These are phyloP conservation scores for Psilocybe tampanensis DNA, from an alignment of 768 basidiomycete species.

Conservation along the genomic window DNA sequence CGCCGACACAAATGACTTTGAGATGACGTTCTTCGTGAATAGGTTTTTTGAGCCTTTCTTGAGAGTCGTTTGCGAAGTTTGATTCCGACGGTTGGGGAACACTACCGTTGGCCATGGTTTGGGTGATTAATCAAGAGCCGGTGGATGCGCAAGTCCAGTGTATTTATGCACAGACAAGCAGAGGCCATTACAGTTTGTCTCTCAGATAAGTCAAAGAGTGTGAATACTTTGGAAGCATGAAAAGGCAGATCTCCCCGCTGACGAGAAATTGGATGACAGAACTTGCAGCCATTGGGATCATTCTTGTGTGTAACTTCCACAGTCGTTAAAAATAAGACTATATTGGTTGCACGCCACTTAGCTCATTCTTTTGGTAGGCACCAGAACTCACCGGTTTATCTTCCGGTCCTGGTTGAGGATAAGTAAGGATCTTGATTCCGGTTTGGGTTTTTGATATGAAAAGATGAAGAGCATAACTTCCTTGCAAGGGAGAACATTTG, in stretches of 20 bases:
- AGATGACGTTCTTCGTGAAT: conserved; percentile 31
- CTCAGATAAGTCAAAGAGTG: background rate
- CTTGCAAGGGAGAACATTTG: too few relatives aligned
- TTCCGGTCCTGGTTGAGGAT: too few relatives aligned
- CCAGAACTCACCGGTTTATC: too few relatives aligned
- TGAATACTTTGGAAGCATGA: background rate
- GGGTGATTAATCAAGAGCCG: background rate
- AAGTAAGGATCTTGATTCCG: too few relatives aligned
- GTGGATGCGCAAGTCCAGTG: background rate
- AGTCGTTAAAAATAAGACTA: background rate
- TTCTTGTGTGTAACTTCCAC: background rate
- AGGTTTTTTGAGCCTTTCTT: conserved; percentile 15
- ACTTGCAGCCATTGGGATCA: background rate
- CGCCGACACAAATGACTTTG: conserved; percentile 34
- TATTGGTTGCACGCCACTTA: too few relatives aligned
- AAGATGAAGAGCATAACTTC: too few relatives aligned
- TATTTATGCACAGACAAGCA: background rate
- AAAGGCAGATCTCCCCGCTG: background rate
- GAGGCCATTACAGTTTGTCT: background rate
- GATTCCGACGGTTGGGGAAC: background rate
- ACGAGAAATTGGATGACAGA: background rate
- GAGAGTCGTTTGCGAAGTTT: background rate
- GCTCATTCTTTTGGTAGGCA: too few relatives aligned
- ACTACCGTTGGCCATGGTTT: conserved; percentile 8
- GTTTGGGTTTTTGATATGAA: too few relatives aligned